Evolutionary conservation across 2,329 filamentous ascomycete species (phyloP), one percentile per base, ranked within the genome.

Genomic region (Torrubiella hemipterigena): DNA sequence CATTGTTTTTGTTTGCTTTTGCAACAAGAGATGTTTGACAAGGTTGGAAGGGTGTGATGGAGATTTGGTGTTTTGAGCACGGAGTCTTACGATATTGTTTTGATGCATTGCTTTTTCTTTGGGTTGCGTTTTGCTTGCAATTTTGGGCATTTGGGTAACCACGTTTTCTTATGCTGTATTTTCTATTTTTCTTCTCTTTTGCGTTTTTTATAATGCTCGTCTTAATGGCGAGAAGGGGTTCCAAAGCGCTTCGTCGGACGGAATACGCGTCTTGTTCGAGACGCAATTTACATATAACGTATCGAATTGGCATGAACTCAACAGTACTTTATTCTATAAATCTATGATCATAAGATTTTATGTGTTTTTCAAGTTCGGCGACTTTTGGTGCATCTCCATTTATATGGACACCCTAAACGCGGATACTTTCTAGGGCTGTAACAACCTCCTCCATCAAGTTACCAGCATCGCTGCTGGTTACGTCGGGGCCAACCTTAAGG

Each of bases 381-480:
- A n/a, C n/a, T n/a, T n/a, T n/a, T n/a, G n/a, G n/a, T n/a, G n/a
- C n/a, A n/a, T n/a, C n/a, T n/a, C n/a, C n/a, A n/a, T n/a, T n/a
- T n/a, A n/a, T n/a, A n/a, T n/a, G n/a, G n/a, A n/a, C n/a, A n/a
- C n/a, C n/a, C 46, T 31, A 57, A 17, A 54, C 42, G 7, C 39
- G 42, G 19, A 63, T 54, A 15, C 49, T 49, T 38, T 64, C 59
- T 14, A 63, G 41, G 16, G 43, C 55, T 8, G 48, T 45, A 11
- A 64, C 61, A 4, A 62, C 56, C 28, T 45, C 54, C 36, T 61
- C 57, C 52, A 65, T 60, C 24, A 61, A 33, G 32, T 55, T 50
- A 2, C 50, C 52, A 9, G 52, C 55, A 31, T 61, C 57, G 5
- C 43, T 42, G 17, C 50, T 49, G 10, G 47, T 45, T 35, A 60